Evolutionary conservation across 768 basidiomycete genomes (phyloP).

Genomic region (Cytidiella melzeri): DNA sequence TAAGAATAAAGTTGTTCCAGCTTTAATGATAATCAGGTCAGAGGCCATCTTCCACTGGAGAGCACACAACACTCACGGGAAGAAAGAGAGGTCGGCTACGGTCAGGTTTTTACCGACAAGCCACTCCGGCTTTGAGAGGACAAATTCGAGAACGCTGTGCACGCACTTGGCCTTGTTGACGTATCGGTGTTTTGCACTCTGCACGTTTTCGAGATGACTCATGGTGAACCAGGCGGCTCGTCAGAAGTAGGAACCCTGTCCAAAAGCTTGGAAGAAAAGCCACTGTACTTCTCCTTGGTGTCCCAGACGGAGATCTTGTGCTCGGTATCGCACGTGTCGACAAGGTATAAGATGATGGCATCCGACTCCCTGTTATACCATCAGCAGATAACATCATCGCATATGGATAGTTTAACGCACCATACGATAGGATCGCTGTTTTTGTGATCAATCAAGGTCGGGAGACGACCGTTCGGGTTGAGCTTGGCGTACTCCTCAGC

Average conservation of each 20-base stretch:
- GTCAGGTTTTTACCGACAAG: slow-evolving; percentile 13
- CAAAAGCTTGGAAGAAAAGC: slow-evolving; percentile 31
- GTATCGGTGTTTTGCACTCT: no score
- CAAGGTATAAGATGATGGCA: slow-evolving; percentile 34
- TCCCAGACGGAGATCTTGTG: slow-evolving; percentile 19
- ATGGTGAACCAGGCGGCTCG: slow-evolving; percentile 12
- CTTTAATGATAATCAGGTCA: background rate
- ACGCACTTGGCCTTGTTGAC: no score
- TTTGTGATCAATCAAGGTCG: slow-evolving; percentile 24
- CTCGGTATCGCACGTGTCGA: slow-evolving; percentile 34
- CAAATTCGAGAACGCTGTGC: slow-evolving; percentile 15
- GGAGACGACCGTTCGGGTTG: slow-evolving; percentile 28
- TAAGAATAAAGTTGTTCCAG: slow-evolving; percentile 2
- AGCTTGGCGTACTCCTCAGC: slow-evolving; percentile 12
- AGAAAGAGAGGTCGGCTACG: slow-evolving; percentile 13
- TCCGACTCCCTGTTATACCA: slow-evolving; percentile 23
- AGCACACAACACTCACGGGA: slow-evolving; percentile 11
- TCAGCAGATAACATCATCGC: background rate
- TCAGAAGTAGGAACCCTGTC: slow-evolving; percentile 17
- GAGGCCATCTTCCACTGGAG: background rate
- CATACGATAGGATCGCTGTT: slow-evolving; percentile 24
- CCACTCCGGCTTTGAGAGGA: slow-evolving; percentile 14
- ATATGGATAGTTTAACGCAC: slow-evolving; percentile 6
- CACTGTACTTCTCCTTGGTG: slow-evolving; percentile 24
- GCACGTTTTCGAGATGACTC: no score